These are phyloP conservation scores for Cephaloascus albidus DNA, from an alignment of 805 yeast species.

Conservation along the genomic window DNA sequence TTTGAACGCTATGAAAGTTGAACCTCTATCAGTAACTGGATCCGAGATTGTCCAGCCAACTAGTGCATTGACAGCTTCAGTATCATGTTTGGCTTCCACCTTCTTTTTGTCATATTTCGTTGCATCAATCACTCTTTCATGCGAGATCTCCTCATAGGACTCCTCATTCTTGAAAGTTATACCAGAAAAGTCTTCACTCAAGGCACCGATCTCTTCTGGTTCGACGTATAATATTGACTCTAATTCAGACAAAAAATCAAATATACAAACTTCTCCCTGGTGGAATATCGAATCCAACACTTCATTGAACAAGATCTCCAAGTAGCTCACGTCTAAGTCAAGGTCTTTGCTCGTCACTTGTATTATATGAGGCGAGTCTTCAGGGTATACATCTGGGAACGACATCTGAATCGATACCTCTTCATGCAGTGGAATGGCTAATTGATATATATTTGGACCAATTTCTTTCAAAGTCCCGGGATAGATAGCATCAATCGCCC, in stretches of 20 bases:
- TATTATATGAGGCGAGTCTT: conserved; percentile 50
- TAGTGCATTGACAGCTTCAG: conserved; percentile 30
- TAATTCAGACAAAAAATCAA: conserved; percentile 65
- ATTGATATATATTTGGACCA: conserved; percentile 30
- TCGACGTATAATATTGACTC: conserved; percentile 38
- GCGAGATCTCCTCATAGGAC: conserved; percentile 1
- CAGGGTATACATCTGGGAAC: conserved; percentile 68
- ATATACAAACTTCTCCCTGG: conserved; percentile 65
- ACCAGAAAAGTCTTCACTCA: neutral
- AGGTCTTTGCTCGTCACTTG: conserved; percentile 35
- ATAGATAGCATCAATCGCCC: conserved; percentile 80
- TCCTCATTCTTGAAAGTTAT: conserved; percentile 7
- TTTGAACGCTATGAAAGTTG: conserved; percentile 77
- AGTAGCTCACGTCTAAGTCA: conserved; percentile 32
- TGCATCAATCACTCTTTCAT: conserved; percentile 1
- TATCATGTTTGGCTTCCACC: conserved; percentile 1
- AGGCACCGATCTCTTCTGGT: conserved; percentile 15
- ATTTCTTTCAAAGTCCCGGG: conserved; percentile 46
- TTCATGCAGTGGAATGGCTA: conserved; percentile 55
- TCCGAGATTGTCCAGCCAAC: conserved; percentile 73
- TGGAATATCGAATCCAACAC: conserved; percentile 43
- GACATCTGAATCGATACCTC: conserved; percentile 54
- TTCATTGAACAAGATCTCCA: conserved; percentile 37
- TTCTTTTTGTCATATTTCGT: conserved; percentile 1
- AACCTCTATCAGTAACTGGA: conserved; percentile 73